Percentiles rank a stretch among this genome's conserved stretches.
Evolutionary conservation across 805 yeast species (phyloP).

Genomic region (Saturnispora dispora): DNA sequence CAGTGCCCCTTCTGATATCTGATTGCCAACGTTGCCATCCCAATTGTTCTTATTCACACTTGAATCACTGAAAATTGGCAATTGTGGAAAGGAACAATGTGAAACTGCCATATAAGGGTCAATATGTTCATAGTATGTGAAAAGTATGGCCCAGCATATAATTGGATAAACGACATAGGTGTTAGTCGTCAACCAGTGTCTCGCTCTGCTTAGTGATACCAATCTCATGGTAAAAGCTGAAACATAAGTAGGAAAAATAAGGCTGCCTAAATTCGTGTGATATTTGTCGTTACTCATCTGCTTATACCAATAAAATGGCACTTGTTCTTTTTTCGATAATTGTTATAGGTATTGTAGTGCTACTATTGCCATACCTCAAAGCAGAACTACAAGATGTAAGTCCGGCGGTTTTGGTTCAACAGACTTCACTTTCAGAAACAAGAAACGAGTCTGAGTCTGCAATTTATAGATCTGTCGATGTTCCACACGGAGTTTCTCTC

Average conservation of each 20-base stretch:
- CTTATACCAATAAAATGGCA: neutral
- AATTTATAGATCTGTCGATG: slow-evolving; percentile 61
- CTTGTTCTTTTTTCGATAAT: neutral
- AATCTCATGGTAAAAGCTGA: neutral
- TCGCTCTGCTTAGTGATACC: neutral
- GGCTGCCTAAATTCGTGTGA: neutral
- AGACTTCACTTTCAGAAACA: slow-evolving; percentile 56
- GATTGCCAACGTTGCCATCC: slow-evolving; percentile 5
- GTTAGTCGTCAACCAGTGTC: slow-evolving; percentile 34
- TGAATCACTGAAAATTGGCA: neutral
- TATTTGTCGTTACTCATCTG: neutral
- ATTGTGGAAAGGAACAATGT: slow-evolving; percentile 12
- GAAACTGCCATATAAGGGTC: slow-evolving; percentile 11
- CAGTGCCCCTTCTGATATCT: slow-evolving; percentile 2
- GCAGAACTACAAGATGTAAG: slow-evolving; percentile 45
- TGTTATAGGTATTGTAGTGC: neutral
- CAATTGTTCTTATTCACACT: neutral
- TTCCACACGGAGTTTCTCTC: slow-evolving; percentile 63
- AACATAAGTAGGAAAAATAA: neutral
- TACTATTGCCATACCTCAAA: slow-evolving; percentile 20
- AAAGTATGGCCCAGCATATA: slow-evolving; percentile 9
- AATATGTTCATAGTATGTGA: slow-evolving; percentile 12
- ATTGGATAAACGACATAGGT: slow-evolving; percentile 2
- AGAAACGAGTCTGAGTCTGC: slow-evolving; percentile 67
- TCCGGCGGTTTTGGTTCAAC: slow-evolving; percentile 49